phyloP scores from a whole-genome alignment of 305 asterid genomes.

The Rubia tinctorum region DNA sequence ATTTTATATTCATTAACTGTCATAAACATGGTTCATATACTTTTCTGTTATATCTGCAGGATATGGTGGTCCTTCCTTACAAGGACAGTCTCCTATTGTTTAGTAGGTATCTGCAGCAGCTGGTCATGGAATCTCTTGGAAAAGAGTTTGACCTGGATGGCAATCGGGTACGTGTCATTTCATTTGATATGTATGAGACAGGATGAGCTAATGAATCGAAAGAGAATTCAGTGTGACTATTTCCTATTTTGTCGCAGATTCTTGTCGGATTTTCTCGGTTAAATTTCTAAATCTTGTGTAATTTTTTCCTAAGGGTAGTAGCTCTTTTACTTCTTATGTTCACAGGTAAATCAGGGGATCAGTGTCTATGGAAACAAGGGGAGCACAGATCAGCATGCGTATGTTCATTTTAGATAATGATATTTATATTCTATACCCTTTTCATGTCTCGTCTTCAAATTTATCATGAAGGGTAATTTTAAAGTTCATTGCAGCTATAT shows the following conservation, averaged over 20 bases:
- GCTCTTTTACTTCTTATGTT: conserved; percentile 3
- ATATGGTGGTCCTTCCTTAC: conserved; percentile 99
- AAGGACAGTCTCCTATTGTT: conserved; percentile 94
- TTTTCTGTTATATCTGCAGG: conserved; percentile 47
- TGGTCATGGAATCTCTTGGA: conserved; percentile 99
- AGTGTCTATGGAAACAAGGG: conserved; percentile 99
- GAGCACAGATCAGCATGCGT: conserved; percentile 99
- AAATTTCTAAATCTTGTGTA: not conserved
- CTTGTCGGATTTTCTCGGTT: not conserved
- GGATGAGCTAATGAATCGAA: not conserved
- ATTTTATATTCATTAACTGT: not conserved
- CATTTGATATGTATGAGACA: not conserved
- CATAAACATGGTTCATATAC: conserved; percentile 4
- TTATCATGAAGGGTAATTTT: not conserved
- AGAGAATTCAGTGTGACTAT: not conserved
- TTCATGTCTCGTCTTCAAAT: not conserved
- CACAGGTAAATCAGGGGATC: conserved; percentile 94
- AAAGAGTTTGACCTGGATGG: conserved; percentile 99
- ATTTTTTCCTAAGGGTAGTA: conserved; percentile 7
- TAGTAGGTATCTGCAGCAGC: conserved; percentile 95
- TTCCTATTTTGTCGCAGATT: not conserved
- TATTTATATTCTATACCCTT: not conserved
- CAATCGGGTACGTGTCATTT: conserved; percentile 54
- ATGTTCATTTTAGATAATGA: conserved; percentile 23
- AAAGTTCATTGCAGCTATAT: conserved; percentile 56